Percentiles rank a stretch among this genome's conserved stretches.
phyloP scores from a whole-genome alignment of 768 basidiomycete genomes.

The Collybia nuda region DNA sequence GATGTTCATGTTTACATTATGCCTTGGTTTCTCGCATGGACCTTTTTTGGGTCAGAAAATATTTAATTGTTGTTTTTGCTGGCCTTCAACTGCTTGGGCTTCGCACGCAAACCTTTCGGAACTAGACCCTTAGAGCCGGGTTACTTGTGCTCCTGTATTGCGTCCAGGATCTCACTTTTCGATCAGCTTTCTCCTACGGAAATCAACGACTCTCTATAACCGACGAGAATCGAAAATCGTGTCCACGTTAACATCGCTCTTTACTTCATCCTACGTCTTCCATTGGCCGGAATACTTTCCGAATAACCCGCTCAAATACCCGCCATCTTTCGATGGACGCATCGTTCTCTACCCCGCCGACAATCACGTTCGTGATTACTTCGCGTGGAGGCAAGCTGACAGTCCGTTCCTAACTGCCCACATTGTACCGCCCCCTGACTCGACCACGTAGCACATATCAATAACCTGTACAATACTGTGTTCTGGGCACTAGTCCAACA shows the following conservation, averaged over 20 bases:
- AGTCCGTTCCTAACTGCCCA: conserved; percentile 52
- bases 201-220: conserved; percentile 75
- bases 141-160: not conserved
- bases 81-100: not conserved
- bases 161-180: conserved; percentile 4
- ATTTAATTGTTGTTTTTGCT: not conserved
- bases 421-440: conserved; percentile 2
- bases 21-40: too few species aligned
- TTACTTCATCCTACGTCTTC: conserved; percentile 89
- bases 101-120: not conserved
- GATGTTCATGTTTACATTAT: not conserved
- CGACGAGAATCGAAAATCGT: conserved; percentile 86
- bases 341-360: conserved; percentile 78
- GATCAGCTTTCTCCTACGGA: conserved; percentile 82
- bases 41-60: too few species aligned
- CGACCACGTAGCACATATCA: conserved; percentile 78
- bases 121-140: too few species aligned
- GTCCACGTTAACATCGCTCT: conserved; percentile 78
- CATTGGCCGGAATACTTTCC: conserved; percentile 84
- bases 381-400: conserved; percentile 94
- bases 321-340: conserved; percentile 92
- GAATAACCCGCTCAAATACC: conserved; percentile 66
- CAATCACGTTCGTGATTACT: conserved; percentile 83
- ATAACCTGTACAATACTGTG: conserved; percentile 94
- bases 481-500: conserved; percentile 94